These are phyloP conservation scores for Ramaria sp. DNA, from an alignment of 768 basidiomycete species.

Conservation along the genomic window DNA sequence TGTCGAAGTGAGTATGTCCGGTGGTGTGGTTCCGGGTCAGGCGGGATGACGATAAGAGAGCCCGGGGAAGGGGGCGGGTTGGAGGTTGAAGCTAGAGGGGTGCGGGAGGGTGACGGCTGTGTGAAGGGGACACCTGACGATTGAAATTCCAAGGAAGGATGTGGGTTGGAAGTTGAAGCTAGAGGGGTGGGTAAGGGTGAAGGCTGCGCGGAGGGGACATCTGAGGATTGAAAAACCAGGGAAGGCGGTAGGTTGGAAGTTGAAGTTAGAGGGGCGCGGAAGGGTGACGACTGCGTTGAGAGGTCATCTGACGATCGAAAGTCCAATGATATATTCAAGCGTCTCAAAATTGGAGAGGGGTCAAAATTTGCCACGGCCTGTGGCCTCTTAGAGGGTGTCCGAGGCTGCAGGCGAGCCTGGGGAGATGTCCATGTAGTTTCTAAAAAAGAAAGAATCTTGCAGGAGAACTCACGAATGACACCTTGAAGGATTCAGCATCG, in stretches of 20 bases:
- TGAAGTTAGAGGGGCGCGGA: neutral
- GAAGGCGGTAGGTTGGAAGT: neutral
- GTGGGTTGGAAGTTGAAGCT: neutral
- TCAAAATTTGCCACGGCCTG: neutral
- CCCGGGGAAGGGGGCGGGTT: neutral
- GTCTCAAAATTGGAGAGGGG: neutral
- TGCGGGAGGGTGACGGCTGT: neutral
- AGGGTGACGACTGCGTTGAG: neutral
- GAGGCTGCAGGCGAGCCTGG: neutral
- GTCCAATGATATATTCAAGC: neutral
- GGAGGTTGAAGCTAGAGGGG: neutral
- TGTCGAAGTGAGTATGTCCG: slow-evolving; percentile 40
- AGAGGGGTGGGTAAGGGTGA: neutral
- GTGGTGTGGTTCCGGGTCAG: neutral
- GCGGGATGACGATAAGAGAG: neutral
- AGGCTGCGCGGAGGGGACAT: neutral
- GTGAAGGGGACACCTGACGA: neutral
- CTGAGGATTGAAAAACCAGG: neutral
- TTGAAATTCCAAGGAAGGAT: neutral
- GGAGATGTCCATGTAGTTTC: neutral
- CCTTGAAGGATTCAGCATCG: neutral
- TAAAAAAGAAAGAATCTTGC: neutral
- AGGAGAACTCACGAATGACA: neutral
- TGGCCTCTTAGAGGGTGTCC: neutral
- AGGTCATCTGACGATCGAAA: neutral